Evolutionary conservation across 2,329 filamentous ascomycete species (phyloP).

Genomic region (Fusarium sulawesiense): DNA sequence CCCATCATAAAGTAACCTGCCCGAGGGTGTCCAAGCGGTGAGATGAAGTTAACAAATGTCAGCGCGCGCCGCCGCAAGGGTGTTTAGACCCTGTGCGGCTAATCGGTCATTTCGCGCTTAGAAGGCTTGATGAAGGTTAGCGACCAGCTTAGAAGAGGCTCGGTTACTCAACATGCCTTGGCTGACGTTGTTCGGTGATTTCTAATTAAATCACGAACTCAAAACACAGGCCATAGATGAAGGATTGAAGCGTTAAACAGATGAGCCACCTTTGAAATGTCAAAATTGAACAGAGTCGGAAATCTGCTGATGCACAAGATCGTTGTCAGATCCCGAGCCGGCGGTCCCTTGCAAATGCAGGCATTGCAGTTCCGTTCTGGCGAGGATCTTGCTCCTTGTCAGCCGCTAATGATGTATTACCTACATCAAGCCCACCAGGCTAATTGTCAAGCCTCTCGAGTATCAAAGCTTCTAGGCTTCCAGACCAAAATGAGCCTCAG

Average conservation of each 20-base stretch:
- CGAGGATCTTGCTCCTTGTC: slow-evolving; percentile 25
- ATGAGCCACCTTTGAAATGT: neutral
- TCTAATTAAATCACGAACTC: slow-evolving; percentile 7
- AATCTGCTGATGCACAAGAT: slow-evolving; percentile 25
- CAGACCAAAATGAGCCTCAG: slow-evolving; percentile 33
- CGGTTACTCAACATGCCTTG: slow-evolving; percentile 5
- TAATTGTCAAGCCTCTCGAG: slow-evolving; percentile 27
- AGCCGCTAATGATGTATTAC: slow-evolving; percentile 24
- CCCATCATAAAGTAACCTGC: slow-evolving; percentile 25
- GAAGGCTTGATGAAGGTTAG: slow-evolving; percentile 23
- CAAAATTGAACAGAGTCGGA: slow-evolving; percentile 11
- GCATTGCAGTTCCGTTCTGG: slow-evolving; percentile 16
- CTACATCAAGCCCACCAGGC: slow-evolving; percentile 18
- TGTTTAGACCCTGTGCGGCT: slow-evolving; percentile 37
- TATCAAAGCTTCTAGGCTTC: slow-evolving; percentile 23
- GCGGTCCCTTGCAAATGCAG: slow-evolving; percentile 25
- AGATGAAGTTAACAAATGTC: slow-evolving; percentile 37
- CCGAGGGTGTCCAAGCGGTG: slow-evolving; percentile 36
- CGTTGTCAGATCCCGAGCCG: slow-evolving; percentile 36
- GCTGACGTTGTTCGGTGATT: slow-evolving; percentile 1
- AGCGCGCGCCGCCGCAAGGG: slow-evolving; percentile 26
- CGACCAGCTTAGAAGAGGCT: slow-evolving; percentile 11
- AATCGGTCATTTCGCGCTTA: slow-evolving; percentile 29
- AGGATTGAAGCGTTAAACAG: neutral
- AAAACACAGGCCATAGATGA: neutral